Evolutionary conservation across 2,329 filamentous ascomycete species (phyloP), one percentile per base, ranked within the genome.

Genomic region (Ascochyta koolunga): DNA sequence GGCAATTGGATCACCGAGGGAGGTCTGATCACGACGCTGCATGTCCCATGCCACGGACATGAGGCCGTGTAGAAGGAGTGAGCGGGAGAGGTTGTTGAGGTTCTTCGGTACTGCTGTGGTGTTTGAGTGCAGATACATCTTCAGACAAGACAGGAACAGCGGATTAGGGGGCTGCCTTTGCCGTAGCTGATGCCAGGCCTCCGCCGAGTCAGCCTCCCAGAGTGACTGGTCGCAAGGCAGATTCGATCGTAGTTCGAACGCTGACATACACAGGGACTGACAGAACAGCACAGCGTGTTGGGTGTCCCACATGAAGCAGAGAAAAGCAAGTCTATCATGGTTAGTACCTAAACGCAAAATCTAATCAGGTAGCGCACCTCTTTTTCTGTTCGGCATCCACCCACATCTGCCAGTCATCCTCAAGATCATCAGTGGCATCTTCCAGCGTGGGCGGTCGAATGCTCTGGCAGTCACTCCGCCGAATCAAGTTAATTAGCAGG

Each of bases 301-400:
- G 0, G 83, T 86, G 59, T 87, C 85, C 85, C 85, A 87, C 76
- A 87, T 83, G 65, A 88, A 88, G 63, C 84, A 87, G 5, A 86
- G 74, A 33, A 86, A 78, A 0, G 84, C 83, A 0, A 85, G 71
- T 46, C 79, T 80, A 25, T 16, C 2, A 31, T 13, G 16, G 25
- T 51, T 38, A 58, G 31, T 13, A 21, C n/a, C 31, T 16, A 41
- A n/a, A 4, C 13, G 33, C 25, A 21, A 31, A 22, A 6, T 32
- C 2, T 0, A 1, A 21, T 13, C 4, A 11, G 16, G 3, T 2
- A 4, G 31, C 35, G 27, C 64, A 80, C 73, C 84, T 79, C 68
- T 86, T 86, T 51, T 83, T 83, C 56, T 85, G 82, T 62, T 87
- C 84, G 1, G 78, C 75, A 38, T 83, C 78, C 3, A 81, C 80